Base-by-base conservation (phyloP, 495 filamentous ascomycete species). In the Parathielavia hyrcaniae region DNA sequence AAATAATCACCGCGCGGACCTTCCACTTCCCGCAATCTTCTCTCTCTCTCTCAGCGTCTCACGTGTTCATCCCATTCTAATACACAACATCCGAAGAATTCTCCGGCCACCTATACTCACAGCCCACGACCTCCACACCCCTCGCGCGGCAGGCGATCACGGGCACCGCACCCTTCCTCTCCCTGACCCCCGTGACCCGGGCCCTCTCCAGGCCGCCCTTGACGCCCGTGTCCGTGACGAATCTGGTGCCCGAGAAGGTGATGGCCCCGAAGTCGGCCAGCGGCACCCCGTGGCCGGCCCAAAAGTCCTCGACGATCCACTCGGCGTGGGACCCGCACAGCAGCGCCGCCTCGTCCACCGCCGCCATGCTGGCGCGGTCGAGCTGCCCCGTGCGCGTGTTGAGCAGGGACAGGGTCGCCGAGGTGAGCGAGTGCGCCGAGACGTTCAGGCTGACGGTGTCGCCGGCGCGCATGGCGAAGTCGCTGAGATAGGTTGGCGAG, bases 261-360 rank as follows among this genome's bases (percentile, higher is more conserved):
- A 58, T 22, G 14, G 26, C 39, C 4, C 40, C 56, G 40, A 58
- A 58, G 9, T 58, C 40, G 3, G 17, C 39, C 56, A 53, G 41
- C 26, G 56, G 56, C 40, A 53, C 56, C 12, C 49, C 56, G 10
- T 53, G 30, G 4, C 26, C 26, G 19, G 6, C 39, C 48, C 26
- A 58, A 26, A 53, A 58, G 49, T 58, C 56, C 49, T 58, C 48
- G 49, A 58, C 48, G 8, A 58, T 53, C 56, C 56, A 58, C 41
- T 52, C 48, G 36, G 56, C 40, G 40, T 12, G 45, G 48, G 47
- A 46, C 30, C 56, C 56, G 56, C 56, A 58, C 32, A 58, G 20
- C 39, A 36, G 12, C 19, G 48, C 38, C 23, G 48, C 32, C 22
- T 47, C 38, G 32, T 47, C 32, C 26, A 30, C 6, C 2, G 22